Evolutionary conservation across 73 alveolate genomes (phyloP).

Genomic region (Paramecium octaurelia): DNA sequence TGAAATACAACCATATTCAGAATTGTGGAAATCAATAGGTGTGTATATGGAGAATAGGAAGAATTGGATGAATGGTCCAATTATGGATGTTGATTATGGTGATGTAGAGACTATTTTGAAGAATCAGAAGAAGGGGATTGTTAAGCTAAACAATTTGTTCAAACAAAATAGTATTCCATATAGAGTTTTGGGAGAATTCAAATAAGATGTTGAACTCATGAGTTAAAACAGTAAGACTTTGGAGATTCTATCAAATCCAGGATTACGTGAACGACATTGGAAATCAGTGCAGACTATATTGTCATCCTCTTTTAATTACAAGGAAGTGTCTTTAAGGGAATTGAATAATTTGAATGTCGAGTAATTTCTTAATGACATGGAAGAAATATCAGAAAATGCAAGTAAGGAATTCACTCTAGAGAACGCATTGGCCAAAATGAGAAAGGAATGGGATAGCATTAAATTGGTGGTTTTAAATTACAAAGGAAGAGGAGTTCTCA

Average conservation of each 20-base stretch:
- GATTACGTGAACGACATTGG: constrained; percentile 96
- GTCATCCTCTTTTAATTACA: background rate
- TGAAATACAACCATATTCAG: constrained; percentile 47
- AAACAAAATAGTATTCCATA: constrained; percentile 36
- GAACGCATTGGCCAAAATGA: constrained; percentile 77
- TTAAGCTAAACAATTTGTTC: background rate
- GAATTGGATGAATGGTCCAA: constrained; percentile 55
- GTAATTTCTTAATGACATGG: constrained; percentile 60
- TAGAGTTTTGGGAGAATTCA: constrained; percentile 38
- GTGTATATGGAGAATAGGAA: constrained; percentile 48
- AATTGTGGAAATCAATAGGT: constrained; percentile 57
- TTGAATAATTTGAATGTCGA: constrained; percentile 52
- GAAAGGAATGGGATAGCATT: constrained; percentile 79
- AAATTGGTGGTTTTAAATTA: constrained; percentile 67
- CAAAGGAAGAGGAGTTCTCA: constrained; percentile 66
- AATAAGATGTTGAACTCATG: constrained; percentile 57
- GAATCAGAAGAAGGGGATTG: background rate
- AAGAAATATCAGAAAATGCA: constrained; percentile 82
- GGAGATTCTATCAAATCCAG: constrained; percentile 78
- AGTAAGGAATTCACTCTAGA: constrained; percentile 76
- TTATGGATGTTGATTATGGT: constrained; percentile 55
- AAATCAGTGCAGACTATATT: constrained; percentile 74
- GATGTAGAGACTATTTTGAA: constrained; percentile 64
- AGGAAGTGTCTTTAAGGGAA: constrained; percentile 49
- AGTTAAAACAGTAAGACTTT: constrained; percentile 69